Percentiles rank a stretch among this genome's conserved stretches.
Evolutionary conservation across 2,329 filamentous ascomycete genomes (phyloP).

Genomic region (Magnaporthiopsis rhizophila): DNA sequence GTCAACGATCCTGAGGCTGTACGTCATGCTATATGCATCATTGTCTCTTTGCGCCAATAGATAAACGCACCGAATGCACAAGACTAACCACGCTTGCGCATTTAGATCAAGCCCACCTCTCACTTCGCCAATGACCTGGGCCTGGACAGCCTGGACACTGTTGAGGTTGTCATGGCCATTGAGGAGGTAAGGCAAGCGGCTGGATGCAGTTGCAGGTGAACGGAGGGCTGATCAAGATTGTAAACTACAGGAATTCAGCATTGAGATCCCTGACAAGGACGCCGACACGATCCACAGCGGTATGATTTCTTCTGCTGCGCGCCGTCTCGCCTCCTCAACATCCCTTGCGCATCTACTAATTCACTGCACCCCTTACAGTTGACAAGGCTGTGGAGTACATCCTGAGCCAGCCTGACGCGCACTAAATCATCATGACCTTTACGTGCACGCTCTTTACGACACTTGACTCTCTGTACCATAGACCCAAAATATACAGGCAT

Average conservation of each 20-base stretch:
- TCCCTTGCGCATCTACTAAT: neutral
- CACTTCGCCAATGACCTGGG: conserved; percentile 49
- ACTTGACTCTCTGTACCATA: conserved; percentile 12
- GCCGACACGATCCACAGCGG: conserved; percentile 89
- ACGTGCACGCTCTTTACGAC: conserved; percentile 6
- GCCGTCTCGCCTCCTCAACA: no score
- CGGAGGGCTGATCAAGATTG: conserved; percentile 2
- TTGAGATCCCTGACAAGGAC: conserved; percentile 97
- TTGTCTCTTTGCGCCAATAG: neutral
- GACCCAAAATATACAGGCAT: conserved; percentile 8
- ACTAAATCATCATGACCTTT: conserved; percentile 32
- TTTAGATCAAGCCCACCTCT: conserved; percentile 71
- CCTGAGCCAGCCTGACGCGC: conserved; percentile 83
- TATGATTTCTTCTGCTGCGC: conserved; percentile 38
- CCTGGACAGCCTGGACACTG: conserved; percentile 44
- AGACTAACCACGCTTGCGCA: neutral
- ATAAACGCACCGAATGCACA: neutral
- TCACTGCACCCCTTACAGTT: conserved; percentile 43
- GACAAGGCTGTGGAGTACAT: conserved; percentile 95
- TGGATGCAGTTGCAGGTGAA: conserved; percentile 10
- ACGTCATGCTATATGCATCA: conserved; percentile 23
- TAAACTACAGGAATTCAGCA: conserved; percentile 54
- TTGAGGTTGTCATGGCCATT: conserved; percentile 99
- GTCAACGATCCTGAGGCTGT: conserved; percentile 61
- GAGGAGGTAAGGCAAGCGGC: conserved; percentile 63